These are phyloP conservation scores for Schwanniomyces vanrijiae DNA, from an alignment of 805 yeast species.

Conservation along the genomic window DNA sequence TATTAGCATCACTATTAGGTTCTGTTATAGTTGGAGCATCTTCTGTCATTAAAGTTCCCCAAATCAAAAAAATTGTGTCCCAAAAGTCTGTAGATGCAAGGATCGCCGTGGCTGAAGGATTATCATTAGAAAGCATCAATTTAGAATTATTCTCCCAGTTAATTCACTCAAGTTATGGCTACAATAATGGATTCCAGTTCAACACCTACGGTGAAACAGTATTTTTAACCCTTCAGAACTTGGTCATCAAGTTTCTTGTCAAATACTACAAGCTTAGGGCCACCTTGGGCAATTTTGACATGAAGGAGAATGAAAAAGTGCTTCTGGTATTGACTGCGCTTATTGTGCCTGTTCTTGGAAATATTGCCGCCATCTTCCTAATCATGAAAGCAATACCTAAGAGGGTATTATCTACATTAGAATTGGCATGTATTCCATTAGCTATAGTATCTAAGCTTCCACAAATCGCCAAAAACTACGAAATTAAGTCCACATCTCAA, in stretches of 20 bases:
- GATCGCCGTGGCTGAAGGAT: constrained; percentile 34
- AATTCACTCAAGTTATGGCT: constrained; percentile 40
- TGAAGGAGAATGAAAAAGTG: constrained; percentile 18
- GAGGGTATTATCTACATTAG: constrained; percentile 25
- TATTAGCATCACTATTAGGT: constrained; percentile 32
- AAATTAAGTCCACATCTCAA: constrained; percentile 35
- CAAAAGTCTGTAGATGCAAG: constrained; percentile 25
- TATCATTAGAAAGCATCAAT: constrained; percentile 33
- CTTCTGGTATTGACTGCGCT: constrained; percentile 16
- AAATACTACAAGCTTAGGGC: constrained; percentile 30
- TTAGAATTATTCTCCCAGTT: constrained; percentile 38
- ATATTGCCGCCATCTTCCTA: constrained; percentile 27
- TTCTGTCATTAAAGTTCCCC: constrained; percentile 41
- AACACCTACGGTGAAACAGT: constrained; percentile 42
- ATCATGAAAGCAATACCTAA: constrained; percentile 33
- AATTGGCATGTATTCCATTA: constrained; percentile 39
- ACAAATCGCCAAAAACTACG: constrained; percentile 35
- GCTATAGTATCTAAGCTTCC: constrained; percentile 38
- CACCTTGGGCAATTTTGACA: constrained; percentile 13
- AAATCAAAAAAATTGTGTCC: constrained; percentile 32
- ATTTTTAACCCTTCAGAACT: constrained; percentile 39
- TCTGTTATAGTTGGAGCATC: constrained; percentile 36
- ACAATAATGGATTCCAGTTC: constrained; percentile 32
- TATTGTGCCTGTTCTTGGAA: constrained; percentile 23
- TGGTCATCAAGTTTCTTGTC: constrained; percentile 33